phyloP scores from a whole-genome alignment of 2,329 filamentous ascomycete species.

The Lachnellula arida region DNA sequence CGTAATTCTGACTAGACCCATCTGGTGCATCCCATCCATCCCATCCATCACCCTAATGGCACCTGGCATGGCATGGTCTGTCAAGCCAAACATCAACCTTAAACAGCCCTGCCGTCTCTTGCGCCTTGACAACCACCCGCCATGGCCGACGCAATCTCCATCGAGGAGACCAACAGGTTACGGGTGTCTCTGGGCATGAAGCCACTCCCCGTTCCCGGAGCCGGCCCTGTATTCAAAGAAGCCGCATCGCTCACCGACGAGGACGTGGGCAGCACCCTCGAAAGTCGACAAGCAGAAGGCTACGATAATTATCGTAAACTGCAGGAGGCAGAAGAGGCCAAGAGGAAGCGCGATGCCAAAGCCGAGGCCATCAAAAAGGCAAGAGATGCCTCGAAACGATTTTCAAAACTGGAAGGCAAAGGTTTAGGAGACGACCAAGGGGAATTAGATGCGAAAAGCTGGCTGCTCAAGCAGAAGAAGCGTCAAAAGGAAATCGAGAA shows the following conservation, averaged over 20 bases:
- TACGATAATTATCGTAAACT: constrained; percentile 67
- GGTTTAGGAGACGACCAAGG: constrained; percentile 75
- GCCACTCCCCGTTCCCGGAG: constrained; percentile 78
- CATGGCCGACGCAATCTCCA: constrained; percentile 60
- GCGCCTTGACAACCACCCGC: constrained; percentile 5
- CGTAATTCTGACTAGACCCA: too few species aligned
- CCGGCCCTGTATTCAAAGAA: constrained; percentile 53
- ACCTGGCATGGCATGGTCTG: too few species aligned
- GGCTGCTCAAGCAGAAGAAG: constrained; percentile 88
- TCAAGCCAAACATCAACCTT: too few species aligned
- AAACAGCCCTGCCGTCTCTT: background rate
- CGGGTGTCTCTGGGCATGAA: constrained; percentile 85
- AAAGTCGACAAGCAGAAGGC: constrained; percentile 68
- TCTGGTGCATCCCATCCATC: too few species aligned
- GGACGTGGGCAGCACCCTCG: constrained; percentile 76
- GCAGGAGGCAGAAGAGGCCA: constrained; percentile 68
- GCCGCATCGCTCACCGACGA: constrained; percentile 50
- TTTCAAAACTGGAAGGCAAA: constrained; percentile 72
- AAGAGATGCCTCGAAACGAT: constrained; percentile 75
- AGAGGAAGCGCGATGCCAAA: constrained; percentile 72
- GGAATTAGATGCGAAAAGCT: constrained; percentile 71
- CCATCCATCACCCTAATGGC: too few species aligned
- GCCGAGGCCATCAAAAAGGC: constrained; percentile 82
- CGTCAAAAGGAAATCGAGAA: constrained; percentile 86
- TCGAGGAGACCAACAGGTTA: constrained; percentile 92